phyloP scores from a whole-genome alignment of 306 rosid genomes.

The Castanopsis chinensis region DNA sequence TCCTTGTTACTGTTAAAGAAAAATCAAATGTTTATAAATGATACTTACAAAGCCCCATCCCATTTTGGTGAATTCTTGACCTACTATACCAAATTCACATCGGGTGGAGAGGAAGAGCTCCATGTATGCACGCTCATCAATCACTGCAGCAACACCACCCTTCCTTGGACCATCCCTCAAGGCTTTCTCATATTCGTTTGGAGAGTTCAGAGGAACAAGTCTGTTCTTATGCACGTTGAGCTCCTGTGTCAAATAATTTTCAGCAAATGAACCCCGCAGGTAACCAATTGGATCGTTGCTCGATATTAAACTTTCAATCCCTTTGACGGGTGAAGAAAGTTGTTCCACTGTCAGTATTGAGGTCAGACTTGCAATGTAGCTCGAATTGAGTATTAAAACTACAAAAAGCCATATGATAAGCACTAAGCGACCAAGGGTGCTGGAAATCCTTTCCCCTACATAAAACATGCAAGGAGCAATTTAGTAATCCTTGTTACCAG shows the following conservation, averaged over 20 bases:
- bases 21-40: background rate
- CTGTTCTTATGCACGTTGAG: conserved; percentile 57
- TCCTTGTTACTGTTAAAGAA: background rate
- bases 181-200: conserved; percentile 62
- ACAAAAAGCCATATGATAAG: conserved; percentile 90
- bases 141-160: conserved; percentile 84
- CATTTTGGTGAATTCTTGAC: conserved; percentile 89
- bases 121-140: conserved; percentile 71
- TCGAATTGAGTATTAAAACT: conserved; percentile 83
- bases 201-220: conserved; percentile 60
- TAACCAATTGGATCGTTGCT: conserved; percentile 73
- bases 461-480: background rate
- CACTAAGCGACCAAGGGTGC: conserved; percentile 86
- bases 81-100: conserved; percentile 70
- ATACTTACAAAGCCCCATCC: conserved; percentile 98
- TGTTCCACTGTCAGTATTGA: conserved; percentile 95
- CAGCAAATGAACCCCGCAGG: conserved; percentile 64
- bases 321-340: conserved; percentile 75
- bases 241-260: conserved; percentile 54
- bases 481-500: too few species aligned
- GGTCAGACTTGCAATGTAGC: conserved; percentile 94
- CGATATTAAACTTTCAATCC: conserved; percentile 59
- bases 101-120: conserved; percentile 85
- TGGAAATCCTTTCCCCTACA: conserved; percentile 84
- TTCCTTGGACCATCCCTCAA: conserved; percentile 61